Evolutionary conservation across 768 basidiomycete genomes (phyloP), one percentile per base, ranked within the genome.

Genomic region (Phanerodontia chrysosporium): DNA sequence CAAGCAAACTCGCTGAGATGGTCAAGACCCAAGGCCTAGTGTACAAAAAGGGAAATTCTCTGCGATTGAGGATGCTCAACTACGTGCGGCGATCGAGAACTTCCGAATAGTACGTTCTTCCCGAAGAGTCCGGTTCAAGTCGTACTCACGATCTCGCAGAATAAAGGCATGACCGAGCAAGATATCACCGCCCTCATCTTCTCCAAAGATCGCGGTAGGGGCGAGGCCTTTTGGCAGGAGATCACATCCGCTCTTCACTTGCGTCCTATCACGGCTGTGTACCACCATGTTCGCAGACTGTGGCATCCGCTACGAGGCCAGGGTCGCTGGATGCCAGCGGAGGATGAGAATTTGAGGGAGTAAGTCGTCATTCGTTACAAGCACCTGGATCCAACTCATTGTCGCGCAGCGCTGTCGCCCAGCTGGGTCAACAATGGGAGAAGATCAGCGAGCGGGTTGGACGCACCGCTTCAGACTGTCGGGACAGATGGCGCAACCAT

Each of bases 1-100:
- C 89, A 5, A 74, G 72, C 12, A 88, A 90, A 70, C 72, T 93
- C 24, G 78, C 83, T 4, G 84, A 89, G 62, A 74, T 92, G 64
- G 89, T 84, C 14, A 79, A 78, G 68, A 82, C 78, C 25, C 80
- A 90, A 76, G 90, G 58, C 13, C 24, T 59, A 49, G 80, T 89
- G 2, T 92, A 90, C 70, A 92, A 87, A 74, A 92, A 92, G 71
- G 91, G 91, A 92, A 90, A 67, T 94, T 94, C 66, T 91, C 90
- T 25, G 82, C 86, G 0, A 84, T 84, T 44, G 91, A 94, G 66
- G 87, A 85, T 58, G 78, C 83, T 25, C 85, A 86, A 61, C 71
- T 92, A 0, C 78, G 74, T 62, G 70, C 72, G 14, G 90, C 90
- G 7, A 84, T 93, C 35, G 83, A 87, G 57, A 70, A 73, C 9